phyloP scores from a whole-genome alignment of 345 rosid species.

The Citrus australasica region DNA sequence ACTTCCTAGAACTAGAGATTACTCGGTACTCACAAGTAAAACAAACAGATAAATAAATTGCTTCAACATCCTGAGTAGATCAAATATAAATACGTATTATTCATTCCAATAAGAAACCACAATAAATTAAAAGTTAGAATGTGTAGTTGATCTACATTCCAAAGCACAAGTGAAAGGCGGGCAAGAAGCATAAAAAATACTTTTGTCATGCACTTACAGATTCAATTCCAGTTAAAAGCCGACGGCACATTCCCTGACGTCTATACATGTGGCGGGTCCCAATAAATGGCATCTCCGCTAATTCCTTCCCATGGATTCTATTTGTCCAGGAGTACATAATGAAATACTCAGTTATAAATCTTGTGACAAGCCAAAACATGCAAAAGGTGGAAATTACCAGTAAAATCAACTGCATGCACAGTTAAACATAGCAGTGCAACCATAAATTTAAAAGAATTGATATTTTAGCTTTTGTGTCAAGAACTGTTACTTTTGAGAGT shows the following conservation, averaged over 20 bases:
- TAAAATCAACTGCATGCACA: neutral
- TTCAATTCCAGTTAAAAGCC: conserved; percentile 80
- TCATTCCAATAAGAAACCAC: neutral
- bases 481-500: neutral
- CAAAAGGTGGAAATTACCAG: neutral
- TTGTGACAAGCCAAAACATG: conserved; percentile 1
- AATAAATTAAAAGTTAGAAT: neutral
- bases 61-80: neutral
- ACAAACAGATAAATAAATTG: neutral
- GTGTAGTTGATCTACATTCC: neutral
- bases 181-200: neutral
- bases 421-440: neutral
- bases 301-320: conserved; percentile 78
- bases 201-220: conserved; percentile 45
- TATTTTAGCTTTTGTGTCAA: neutral
- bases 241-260: conserved; percentile 96
- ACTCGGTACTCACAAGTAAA: neutral
- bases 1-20: conserved; percentile 3
- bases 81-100: neutral
- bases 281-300: conserved; percentile 99
- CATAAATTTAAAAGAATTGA: neutral
- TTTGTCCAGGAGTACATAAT: conserved; percentile 12
- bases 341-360: conserved; percentile 7
- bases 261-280: conserved; percentile 85
- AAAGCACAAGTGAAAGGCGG: neutral